These are phyloP conservation scores for Corylus heterophylla DNA, from an alignment of 306 rosid genomes.

Conservation along the genomic window DNA sequence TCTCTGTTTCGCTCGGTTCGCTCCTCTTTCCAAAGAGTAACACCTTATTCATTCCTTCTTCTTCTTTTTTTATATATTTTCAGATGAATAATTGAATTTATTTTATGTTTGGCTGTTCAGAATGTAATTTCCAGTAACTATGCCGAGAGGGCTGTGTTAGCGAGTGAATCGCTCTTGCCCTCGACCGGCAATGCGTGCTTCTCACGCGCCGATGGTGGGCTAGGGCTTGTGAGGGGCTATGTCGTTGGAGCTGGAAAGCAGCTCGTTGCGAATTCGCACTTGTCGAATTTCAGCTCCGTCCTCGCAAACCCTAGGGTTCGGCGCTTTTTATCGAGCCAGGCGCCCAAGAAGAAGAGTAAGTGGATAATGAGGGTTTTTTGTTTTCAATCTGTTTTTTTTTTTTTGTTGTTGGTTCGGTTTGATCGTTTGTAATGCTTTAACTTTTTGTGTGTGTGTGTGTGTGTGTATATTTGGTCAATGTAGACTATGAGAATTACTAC, in stretches of 20 bases:
- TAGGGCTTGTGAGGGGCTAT: slow-evolving; percentile 26
- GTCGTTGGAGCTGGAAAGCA: slow-evolving; percentile 30
- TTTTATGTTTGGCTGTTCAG: slow-evolving; percentile 4
- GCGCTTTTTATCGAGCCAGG: slow-evolving; percentile 28
- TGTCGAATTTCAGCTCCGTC: slow-evolving; percentile 25
- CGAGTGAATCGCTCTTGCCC: background rate
- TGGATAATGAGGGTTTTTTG: background rate
- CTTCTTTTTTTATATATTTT: background rate
- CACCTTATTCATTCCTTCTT: background rate
- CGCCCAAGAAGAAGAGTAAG: slow-evolving; percentile 32
- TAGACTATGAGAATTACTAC: slow-evolving; percentile 39
- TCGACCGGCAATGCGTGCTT: slow-evolving; percentile 5
- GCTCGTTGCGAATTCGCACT: slow-evolving; percentile 16
- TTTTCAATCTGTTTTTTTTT: background rate
- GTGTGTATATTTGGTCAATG: background rate
- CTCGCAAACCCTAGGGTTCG: slow-evolving; percentile 26
- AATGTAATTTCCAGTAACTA: slow-evolving; percentile 16
- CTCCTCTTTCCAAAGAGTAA: slow-evolving; percentile 25
- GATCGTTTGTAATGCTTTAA: background rate
- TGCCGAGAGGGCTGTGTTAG: slow-evolving; percentile 18
- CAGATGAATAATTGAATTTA: background rate
- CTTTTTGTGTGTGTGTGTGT: background rate
- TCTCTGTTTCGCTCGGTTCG: slow-evolving; percentile 32
- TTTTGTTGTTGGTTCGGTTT: background rate
- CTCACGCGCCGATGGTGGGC: slow-evolving; percentile 19